These are phyloP conservation scores for Davidsoniella neocaledoniae DNA, from an alignment of 2,329 filamentous ascomycete species.

Conservation along the genomic window DNA sequence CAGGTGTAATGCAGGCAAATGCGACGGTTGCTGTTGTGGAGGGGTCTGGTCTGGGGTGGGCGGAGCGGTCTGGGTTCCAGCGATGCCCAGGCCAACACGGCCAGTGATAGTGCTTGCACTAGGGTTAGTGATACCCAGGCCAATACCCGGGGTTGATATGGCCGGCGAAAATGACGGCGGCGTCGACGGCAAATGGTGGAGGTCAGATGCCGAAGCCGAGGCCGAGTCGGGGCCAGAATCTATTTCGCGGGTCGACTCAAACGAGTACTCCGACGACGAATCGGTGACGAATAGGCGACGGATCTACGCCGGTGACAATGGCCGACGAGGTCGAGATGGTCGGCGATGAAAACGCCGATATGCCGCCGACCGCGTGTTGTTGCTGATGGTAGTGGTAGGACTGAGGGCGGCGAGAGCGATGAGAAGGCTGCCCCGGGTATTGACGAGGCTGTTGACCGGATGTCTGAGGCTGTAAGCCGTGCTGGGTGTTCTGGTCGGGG, in stretches of 20 bases:
- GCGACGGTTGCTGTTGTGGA: conserved; percentile 2
- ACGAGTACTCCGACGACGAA: background rate
- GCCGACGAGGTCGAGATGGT: background rate
- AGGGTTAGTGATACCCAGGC: background rate
- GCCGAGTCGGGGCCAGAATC: background rate
- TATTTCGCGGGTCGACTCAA: background rate
- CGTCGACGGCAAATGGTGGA: background rate
- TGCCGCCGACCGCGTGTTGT: too few species aligned
- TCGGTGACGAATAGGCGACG: background rate
- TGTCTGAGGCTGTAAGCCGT: background rate
- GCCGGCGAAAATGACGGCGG: background rate
- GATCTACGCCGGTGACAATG: background rate
- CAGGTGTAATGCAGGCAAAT: background rate
- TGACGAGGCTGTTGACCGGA: background rate
- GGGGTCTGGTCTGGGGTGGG: conserved; percentile 7
- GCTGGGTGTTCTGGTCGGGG: too few species aligned
- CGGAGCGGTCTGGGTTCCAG: conserved; percentile 4
- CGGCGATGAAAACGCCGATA: background rate
- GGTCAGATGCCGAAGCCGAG: background rate
- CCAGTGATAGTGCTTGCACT: background rate
- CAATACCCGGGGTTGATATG: background rate
- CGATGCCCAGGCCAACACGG: conserved; percentile 4
- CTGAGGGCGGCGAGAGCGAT: background rate
- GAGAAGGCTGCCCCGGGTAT: background rate
- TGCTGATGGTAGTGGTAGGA: too few species aligned